These are phyloP conservation scores for Neolecta irregularis DNA, from an alignment of 1,139 yeast species.

Conservation along the genomic window DNA sequence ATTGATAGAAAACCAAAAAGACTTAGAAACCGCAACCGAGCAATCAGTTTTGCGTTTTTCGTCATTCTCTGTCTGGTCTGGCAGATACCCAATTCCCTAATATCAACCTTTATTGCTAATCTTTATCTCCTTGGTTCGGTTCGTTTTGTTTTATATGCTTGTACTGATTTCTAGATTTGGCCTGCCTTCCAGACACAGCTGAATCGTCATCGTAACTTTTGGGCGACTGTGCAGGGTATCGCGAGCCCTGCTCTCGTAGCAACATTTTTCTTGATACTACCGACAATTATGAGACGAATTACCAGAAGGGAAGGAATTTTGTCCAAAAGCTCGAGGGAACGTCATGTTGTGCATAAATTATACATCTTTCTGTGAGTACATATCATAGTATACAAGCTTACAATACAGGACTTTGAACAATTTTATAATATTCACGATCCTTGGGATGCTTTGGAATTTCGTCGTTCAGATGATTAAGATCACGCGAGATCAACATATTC, in stretches of 20 bases:
- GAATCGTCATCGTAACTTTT: conserved; percentile 20
- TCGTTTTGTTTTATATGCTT: neutral
- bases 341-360: conserved; percentile 26
- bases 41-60: conserved; percentile 25
- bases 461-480: conserved; percentile 23
- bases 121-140: conserved; percentile 23
- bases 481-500: conserved; percentile 9
- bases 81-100: conserved; percentile 30
- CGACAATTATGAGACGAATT: conserved; percentile 26
- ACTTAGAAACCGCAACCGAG: conserved; percentile 24
- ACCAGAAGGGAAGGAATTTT: conserved; percentile 27
- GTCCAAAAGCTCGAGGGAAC: conserved; percentile 27
- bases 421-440: conserved; percentile 26
- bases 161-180: conserved; percentile 20
- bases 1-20: too few relatives aligned
- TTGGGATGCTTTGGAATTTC: conserved; percentile 28
- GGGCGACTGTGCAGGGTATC: conserved; percentile 29
- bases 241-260: conserved; percentile 27
- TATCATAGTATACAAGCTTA: too few relatives aligned
- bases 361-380: conserved; percentile 27
- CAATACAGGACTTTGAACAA: conserved; percentile 23
- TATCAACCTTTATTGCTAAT: conserved; percentile 28
- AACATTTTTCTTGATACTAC: conserved; percentile 25
- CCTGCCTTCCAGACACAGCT: conserved; percentile 22
- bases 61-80: conserved; percentile 23